These are phyloP conservation scores for Ascoidea tarda DNA, from an alignment of 805 yeast genomes.

Conservation along the genomic window DNA sequence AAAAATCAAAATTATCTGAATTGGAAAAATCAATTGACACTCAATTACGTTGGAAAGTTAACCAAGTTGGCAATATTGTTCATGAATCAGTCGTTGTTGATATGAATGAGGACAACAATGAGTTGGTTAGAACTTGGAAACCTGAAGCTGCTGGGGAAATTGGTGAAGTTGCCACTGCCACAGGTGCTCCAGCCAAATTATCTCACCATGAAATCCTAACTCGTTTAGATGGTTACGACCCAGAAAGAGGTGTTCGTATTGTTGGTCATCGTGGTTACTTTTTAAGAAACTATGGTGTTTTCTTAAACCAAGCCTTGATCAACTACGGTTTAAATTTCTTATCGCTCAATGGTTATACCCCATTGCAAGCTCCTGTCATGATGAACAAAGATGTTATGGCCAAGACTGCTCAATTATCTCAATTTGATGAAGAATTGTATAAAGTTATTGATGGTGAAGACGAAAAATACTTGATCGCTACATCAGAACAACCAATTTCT, in stretches of 20 bases:
- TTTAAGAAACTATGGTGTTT: constrained; percentile 89
- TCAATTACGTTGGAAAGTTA: constrained; percentile 65
- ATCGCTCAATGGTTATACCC: constrained; percentile 64
- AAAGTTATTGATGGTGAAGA: constrained; percentile 95
- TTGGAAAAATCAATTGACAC: constrained; percentile 72
- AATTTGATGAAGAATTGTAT: constrained; percentile 95
- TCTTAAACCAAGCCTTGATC: constrained; percentile 93
- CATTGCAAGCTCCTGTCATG: constrained; percentile 98
- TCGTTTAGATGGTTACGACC: constrained; percentile 95
- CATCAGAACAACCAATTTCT: constrained; percentile 97
- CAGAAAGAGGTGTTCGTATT: constrained; percentile 95
- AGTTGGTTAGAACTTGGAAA: constrained; percentile 74
- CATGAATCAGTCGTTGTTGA: constrained; percentile 86
- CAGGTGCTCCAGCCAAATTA: constrained; percentile 61
- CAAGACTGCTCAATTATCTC: constrained; percentile 94
- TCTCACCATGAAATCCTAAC: constrained; percentile 93
- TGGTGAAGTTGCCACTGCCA: constrained; percentile 58
- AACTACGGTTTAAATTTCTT: constrained; percentile 88
- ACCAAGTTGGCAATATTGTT: constrained; percentile 85
- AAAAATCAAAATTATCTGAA: constrained; percentile 52
- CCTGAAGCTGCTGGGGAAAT: constrained; percentile 55
- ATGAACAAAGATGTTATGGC: constrained; percentile 99
- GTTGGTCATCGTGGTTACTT: constrained; percentile 99
- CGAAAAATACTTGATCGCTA: constrained; percentile 95
- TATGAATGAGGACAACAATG: constrained; percentile 82